phyloP scores from a whole-genome alignment of 2,329 filamentous ascomycete species.

The Colletotrichum karsti region DNA sequence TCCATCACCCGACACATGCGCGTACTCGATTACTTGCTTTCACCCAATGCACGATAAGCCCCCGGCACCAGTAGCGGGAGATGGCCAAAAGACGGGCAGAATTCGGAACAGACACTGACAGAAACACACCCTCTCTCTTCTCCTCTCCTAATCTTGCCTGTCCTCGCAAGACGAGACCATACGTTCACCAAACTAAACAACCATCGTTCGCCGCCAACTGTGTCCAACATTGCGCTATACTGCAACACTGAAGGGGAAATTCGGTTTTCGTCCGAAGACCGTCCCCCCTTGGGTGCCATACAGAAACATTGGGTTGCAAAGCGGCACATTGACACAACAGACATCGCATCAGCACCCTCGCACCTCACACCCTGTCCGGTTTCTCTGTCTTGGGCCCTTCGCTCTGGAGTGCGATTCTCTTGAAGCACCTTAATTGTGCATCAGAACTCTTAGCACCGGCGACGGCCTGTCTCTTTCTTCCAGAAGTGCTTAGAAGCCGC shows the following conservation, averaged over 20 bases:
- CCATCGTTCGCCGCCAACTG: background rate
- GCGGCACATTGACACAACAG: conserved; percentile 11
- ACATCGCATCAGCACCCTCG: background rate
- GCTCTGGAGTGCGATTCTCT: background rate
- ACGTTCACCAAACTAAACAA: background rate
- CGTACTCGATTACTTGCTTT: background rate
- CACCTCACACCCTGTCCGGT: background rate
- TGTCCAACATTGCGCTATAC: background rate
- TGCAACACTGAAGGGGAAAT: background rate
- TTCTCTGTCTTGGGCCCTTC: conserved; percentile 3
- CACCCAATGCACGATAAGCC: background rate
- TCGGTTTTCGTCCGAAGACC: conserved; percentile 15
- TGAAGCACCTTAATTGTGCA: background rate
- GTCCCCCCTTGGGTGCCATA: background rate
- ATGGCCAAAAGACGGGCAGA: background rate
- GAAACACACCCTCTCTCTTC: background rate
- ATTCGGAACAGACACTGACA: background rate
- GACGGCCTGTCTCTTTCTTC: conserved; percentile 10
- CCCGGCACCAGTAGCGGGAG: background rate
- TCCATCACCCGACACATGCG: background rate
- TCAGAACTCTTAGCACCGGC: background rate
- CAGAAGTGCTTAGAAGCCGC: conserved; percentile 18
- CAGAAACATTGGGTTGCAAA: conserved; percentile 2
- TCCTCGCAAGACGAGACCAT: background rate
- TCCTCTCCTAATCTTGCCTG: background rate